Base-by-base conservation (phyloP, 768 basidiomycete genomes). In the Tricholomella constricta region DNA sequence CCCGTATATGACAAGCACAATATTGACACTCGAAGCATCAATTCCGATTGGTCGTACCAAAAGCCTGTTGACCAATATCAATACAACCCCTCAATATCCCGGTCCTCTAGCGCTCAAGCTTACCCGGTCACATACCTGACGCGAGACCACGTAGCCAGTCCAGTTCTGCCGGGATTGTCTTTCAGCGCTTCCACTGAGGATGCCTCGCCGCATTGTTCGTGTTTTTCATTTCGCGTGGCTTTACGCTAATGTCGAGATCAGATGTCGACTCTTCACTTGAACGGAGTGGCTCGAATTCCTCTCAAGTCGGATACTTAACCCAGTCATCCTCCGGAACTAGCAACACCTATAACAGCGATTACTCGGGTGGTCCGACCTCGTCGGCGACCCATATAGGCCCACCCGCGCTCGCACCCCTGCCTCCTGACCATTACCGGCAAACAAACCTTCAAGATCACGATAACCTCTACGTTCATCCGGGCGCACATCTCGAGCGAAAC, bases 401-500 rank as follows among this genome's bases (percentile, higher is more conserved):
- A 15, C 50, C 41, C 7, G 38, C 56, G 9, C 38, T 48, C 14
- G 48, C 45, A 26, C 56, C 46, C 6, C 48, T 38, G 2, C 25
- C 48, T n/a, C 45, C 40, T 14, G 29, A 58, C 12, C 14, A 43
- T 6, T 55, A 57, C 36, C 51, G 17, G 27, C 48, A 45, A 35
- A 20, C 45, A 27, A 37, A 31, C 26, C 27, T 19, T n/a, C 48
- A 51, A 45, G 51, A 54, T 9, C 46, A 51, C 32, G 45, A 45
- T 26, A 35, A 49, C 43, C 56, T 50, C 5, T 44, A 56, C 22
- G 26, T 29, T 17, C 26, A 26, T n/a, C 35, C 50, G 22, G 46
- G 45, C 27, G 27, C 55, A n/a, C 46, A 58, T 40, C 60, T 71
- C 2, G 54, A 60, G 22, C 67, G 70, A 36, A 64, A 69, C n/a